Percentiles rank a stretch among this genome's conserved stretches.
Conservation (phyloP, 1,139 yeast genomes). For the Yamadazyma dendronema region DNA sequence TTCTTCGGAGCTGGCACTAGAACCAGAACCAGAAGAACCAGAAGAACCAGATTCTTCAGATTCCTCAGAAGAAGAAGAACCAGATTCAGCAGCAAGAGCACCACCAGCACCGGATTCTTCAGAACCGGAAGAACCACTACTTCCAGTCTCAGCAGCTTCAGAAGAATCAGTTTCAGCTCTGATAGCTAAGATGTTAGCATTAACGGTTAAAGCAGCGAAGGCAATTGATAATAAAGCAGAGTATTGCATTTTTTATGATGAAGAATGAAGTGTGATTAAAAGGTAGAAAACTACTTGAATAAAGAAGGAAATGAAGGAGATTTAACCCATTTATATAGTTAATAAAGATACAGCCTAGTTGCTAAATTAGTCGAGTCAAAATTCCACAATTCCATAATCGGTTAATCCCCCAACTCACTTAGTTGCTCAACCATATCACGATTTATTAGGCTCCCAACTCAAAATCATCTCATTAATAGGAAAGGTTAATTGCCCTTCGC, state of each 20-base stretch:
- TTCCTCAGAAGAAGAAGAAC: slow-evolving; percentile 6
- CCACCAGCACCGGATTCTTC: slow-evolving; percentile 11
- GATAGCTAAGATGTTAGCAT: slow-evolving; percentile 13
- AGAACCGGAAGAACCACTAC: slow-evolving; percentile 18
- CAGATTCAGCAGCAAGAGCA: slow-evolving; percentile 8
- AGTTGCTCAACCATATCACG: neutral
- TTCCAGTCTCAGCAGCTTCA: slow-evolving; percentile 18
- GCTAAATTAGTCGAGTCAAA: neutral
- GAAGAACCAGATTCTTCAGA: slow-evolving; percentile 8
- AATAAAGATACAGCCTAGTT: neutral
- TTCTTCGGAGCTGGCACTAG: slow-evolving; percentile 7
- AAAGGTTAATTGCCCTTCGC: neutral
- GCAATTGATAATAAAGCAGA: slow-evolving; percentile 15
- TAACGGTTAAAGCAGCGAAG: slow-evolving; percentile 16
- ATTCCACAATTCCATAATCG: slow-evolving; percentile 1
- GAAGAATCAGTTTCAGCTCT: slow-evolving; percentile 13
- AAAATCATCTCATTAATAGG: neutral
- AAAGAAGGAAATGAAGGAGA: too few species aligned
- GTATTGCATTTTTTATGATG: slow-evolving; percentile 15
- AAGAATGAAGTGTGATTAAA: neutral
- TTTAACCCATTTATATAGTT: slow-evolving; percentile 1
- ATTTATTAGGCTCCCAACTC: neutral
- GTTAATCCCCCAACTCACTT: neutral
- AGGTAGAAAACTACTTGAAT: neutral
- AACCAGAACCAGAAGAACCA: neutral